Evolutionary conservation across 1,284 basidiomycete genomes (phyloP), one percentile per base, ranked within the genome.

Genomic region (Fomitiporia mediterranea): DNA sequence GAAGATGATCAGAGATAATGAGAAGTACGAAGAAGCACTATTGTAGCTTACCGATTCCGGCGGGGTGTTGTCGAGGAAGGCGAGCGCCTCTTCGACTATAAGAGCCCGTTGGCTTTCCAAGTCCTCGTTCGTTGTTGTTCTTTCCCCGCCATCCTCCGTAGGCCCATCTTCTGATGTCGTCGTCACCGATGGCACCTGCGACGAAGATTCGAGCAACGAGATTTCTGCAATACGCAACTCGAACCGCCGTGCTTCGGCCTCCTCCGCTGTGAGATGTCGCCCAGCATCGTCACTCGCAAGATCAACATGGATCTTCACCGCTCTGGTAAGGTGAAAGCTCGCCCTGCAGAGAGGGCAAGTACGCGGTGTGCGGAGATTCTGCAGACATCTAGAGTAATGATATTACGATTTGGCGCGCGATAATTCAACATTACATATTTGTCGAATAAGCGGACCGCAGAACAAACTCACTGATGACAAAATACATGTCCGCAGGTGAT

Each of bases 401-500:
- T 28, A 53, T 25, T 19, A 19, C 37, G 25, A 43, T 40, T 32
- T 13, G 4, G 21, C 27, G 42, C 25, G 32, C 30, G 52, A 28
- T n/a, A n/a, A 35, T 17, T 17, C n/a, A 5, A 17, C n/a, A 42
- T n/a, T n/a, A 37, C 34, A 37, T n/a, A 9, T 9, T 11, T 38
- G 13, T 30, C 15, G 49, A 25, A 15, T 15, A 13, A 4, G 1
- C 6, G 19, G 25, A 27, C 11, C 1, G 17, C 11, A 51, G 19
- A 2, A 8, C 28, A 35, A 53, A 57, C 55, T 23, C 40, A 53
- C 55, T 28, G 25, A 35, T 51, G 47, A 46, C 72, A 78, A 66
- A 78, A 77, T 43, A 72, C 70, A 56, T 78, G 76, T 8, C 76
- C 76, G 44, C 76, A 78, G 21, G 69, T 38, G 59, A 78, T 76